These are phyloP conservation scores for Capsella rubella DNA, from an alignment of 441 rosid genomes.

Conservation along the genomic window DNA sequence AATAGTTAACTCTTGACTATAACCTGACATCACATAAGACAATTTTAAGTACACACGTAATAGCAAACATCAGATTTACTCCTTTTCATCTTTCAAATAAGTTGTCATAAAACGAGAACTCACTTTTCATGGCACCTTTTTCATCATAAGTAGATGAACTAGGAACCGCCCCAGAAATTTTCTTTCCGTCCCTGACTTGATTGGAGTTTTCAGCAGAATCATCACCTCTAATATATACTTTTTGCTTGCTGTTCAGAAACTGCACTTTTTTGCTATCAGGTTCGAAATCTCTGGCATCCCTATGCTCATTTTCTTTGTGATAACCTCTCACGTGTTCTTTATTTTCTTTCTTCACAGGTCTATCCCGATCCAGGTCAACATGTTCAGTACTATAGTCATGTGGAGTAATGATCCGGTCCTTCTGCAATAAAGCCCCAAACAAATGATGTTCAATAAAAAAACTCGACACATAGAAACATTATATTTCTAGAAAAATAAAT, in stretches of 20 bases:
- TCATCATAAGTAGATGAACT: conserved; percentile 71
- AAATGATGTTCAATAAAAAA: conserved; percentile 36
- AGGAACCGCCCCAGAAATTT: conserved; percentile 56
- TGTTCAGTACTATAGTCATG: conserved; percentile 69
- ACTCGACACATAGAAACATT: neutral
- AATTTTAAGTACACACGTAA: conserved; percentile 24
- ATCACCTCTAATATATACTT: conserved; percentile 52
- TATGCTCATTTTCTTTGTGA: conserved; percentile 78
- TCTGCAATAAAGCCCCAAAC: conserved; percentile 56
- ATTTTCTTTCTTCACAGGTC: conserved; percentile 58
- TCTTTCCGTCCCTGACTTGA: conserved; percentile 72
- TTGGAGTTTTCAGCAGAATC: conserved; percentile 60
- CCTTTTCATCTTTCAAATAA: conserved; percentile 7
- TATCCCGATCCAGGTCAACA: conserved; percentile 68
- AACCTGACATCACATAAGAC: conserved; percentile 58
- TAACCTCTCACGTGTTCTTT: conserved; percentile 72
- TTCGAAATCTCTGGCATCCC: conserved; percentile 72
- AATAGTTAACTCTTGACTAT: conserved; percentile 74
- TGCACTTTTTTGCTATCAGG: conserved; percentile 75
- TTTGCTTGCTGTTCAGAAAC: conserved; percentile 61
- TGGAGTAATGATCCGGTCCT: conserved; percentile 62
- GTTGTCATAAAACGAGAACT: conserved; percentile 35
- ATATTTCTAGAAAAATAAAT: neutral
- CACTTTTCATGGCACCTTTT: conserved; percentile 70
- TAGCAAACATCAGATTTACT: conserved; percentile 10